phyloP scores from a whole-genome alignment of 495 filamentous ascomycete species.

The Neurospora sp. region DNA sequence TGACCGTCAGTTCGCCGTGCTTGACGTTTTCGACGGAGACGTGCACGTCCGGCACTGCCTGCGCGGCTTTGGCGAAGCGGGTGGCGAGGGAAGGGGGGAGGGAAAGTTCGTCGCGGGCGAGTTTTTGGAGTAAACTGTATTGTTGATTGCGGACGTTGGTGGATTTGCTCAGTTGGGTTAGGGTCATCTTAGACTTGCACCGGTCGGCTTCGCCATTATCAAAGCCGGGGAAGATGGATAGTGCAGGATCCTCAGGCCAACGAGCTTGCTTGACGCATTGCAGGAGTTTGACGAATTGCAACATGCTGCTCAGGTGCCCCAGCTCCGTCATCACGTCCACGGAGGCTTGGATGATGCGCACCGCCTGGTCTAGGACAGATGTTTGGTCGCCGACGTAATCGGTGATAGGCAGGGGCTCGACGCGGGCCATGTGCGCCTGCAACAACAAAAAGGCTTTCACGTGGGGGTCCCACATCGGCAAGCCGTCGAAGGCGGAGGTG shows the following conservation, averaged over 20 bases:
- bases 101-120: conserved; percentile 30
- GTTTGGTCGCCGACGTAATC: conserved; percentile 94
- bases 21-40: conserved; percentile 51
- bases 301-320: conserved; percentile 61
- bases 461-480: conserved; percentile 97
- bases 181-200: conserved; percentile 19
- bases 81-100: conserved; percentile 19
- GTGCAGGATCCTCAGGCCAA: conserved; percentile 75
- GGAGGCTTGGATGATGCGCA: conserved; percentile 86
- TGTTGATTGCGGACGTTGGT: conserved; percentile 11
- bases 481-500: conserved; percentile 35
- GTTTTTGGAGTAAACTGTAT: conserved; percentile 29
- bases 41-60: conserved; percentile 57
- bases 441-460: conserved; percentile 92
- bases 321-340: conserved; percentile 94
- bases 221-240: conserved; percentile 77
- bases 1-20: conserved; percentile 51
- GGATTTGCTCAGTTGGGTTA: background rate
- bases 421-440: conserved; percentile 88
- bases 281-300: conserved; percentile 73
- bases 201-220: conserved; percentile 32
- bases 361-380: conserved; percentile 79
- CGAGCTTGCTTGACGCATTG: conserved; percentile 85
- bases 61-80: conserved; percentile 48
- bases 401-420: conserved; percentile 75